Conservation (phyloP, 1,284 basidiomycete genomes). For the Cryptococcus deneoformans region DNA sequence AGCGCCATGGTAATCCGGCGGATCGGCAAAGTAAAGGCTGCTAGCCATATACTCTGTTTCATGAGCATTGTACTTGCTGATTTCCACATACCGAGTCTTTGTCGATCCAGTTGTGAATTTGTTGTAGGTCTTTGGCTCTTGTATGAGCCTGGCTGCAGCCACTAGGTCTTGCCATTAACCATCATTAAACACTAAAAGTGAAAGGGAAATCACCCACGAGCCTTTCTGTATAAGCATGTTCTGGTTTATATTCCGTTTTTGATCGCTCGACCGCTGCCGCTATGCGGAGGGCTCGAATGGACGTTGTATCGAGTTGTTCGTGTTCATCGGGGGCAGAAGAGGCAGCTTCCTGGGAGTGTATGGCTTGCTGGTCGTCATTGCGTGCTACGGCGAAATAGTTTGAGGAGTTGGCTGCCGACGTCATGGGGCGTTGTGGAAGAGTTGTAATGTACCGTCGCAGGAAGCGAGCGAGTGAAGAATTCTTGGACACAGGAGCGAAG, state of each 20-base stretch:
- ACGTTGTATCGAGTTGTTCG: conserved; percentile 9
- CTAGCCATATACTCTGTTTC: neutral
- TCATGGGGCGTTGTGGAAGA: neutral
- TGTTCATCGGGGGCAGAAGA: neutral
- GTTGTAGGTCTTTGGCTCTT: conserved; percentile 1
- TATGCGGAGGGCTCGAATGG: conserved; percentile 28
- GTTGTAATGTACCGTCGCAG: too few relatives aligned
- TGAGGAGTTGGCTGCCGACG: conserved; percentile 5
- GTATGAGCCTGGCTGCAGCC: conserved; percentile 7
- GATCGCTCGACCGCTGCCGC: conserved; percentile 38
- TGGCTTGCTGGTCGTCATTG: conserved; percentile 8
- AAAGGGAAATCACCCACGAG: conserved; percentile 20
- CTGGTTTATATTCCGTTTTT: conserved; percentile 36
- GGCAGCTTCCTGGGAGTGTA: neutral
- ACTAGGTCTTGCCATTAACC: conserved; percentile 1
- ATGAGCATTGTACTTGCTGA: neutral
- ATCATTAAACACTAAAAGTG: conserved; percentile 14
- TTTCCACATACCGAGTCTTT: conserved; percentile 18
- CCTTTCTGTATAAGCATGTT: conserved; percentile 44
- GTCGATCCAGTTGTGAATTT: conserved; percentile 21
- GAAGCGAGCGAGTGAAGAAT: too few relatives aligned
- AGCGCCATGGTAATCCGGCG: conserved; percentile 14
- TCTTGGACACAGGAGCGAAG: too few relatives aligned
- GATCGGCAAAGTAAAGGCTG: conserved; percentile 23
- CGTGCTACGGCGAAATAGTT: conserved; percentile 19